phyloP scores from a whole-genome alignment of 2,329 filamentous ascomycete genomes.

The Pezicula carpinea region DNA sequence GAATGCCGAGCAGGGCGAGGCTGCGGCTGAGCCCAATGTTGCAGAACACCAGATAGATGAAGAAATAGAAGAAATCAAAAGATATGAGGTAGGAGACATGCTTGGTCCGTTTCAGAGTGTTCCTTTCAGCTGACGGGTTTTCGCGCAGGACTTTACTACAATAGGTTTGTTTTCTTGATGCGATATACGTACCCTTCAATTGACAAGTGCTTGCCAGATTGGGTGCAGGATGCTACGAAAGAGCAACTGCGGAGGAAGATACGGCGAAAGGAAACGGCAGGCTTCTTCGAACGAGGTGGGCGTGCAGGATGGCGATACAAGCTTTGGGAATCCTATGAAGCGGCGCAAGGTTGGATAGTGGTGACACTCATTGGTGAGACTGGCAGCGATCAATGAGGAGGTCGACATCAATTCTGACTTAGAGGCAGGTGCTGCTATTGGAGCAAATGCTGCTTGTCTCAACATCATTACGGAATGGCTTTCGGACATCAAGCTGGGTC shows the following conservation, averaged over 20 bases:
- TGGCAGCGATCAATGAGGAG: neutral
- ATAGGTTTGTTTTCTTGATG: conserved; percentile 52
- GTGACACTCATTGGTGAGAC: conserved; percentile 74
- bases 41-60: conserved; percentile 76
- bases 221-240: conserved; percentile 94
- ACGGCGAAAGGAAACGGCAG: conserved; percentile 65
- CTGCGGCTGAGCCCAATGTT: conserved; percentile 42
- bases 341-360: conserved; percentile 96
- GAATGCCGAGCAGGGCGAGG: conserved; percentile 57
- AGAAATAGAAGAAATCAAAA: conserved; percentile 95
- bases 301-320: conserved; percentile 74
- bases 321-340: conserved; percentile 84
- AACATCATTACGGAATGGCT: conserved; percentile 98
- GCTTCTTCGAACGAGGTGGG: conserved; percentile 63
- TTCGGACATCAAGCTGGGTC: conserved; percentile 90
- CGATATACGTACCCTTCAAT: conserved; percentile 16
- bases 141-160: conserved; percentile 78
- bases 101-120: conserved; percentile 4
- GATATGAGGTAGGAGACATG: conserved; percentile 66
- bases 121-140: neutral
- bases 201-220: conserved; percentile 60
- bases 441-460: conserved; percentile 84
- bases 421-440: conserved; percentile 70
- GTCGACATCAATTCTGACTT: conserved; percentile 12
- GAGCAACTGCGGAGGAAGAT: conserved; percentile 80